Evolutionary conservation across 2,329 filamentous ascomycete species (phyloP), one percentile per base, ranked within the genome.

Genomic region (Aaosphaeria arxii): DNA sequence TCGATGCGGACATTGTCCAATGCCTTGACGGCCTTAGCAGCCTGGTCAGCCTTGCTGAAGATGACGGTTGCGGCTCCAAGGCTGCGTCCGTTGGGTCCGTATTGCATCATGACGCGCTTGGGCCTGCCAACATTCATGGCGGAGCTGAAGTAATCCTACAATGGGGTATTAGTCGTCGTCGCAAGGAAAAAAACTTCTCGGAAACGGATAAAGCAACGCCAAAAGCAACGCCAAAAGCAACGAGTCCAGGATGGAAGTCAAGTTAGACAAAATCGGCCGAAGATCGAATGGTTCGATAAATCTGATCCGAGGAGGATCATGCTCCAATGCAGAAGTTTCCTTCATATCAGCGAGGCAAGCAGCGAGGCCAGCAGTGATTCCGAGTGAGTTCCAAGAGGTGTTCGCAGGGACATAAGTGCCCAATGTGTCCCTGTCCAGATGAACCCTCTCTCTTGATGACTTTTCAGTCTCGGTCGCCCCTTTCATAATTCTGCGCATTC

Each of bases 91-190:
- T 89, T 90, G 56, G 92, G 89, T 64, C 92, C 94, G 75, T 99
- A 99, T 44, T 89, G 90, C 63, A 99, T 80, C 61, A 94, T 86
- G 56, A 95, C 89, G 73, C 83, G 87, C 82, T 95, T 96, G 74
- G 97, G 89, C 55, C 88, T 83, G 60, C 91, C 92, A 71, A 96
- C 86, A 59, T 90, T 90, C 72, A 96, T 85, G 63, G 89, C 87
- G 68, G 89, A 87, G 67, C 80, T 76, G 73, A 99, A 97, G 75
- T 97, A 99, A 77, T 99, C 94, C 94, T 99, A 90, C 78, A 40
- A 40, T 13, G 31, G 66, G 71, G 77, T 74, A 85, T 90, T 84
- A 90, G 87, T 88, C 66, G 75, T 62, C 60, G 59, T 64, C 44
- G 51, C 33, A 36, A n/a, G n/a, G 33, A n/a, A 36, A 9, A 50